Evolutionary conservation across 495 filamentous ascomycete genomes (phyloP).

Genomic region (Penicillium lividum): DNA sequence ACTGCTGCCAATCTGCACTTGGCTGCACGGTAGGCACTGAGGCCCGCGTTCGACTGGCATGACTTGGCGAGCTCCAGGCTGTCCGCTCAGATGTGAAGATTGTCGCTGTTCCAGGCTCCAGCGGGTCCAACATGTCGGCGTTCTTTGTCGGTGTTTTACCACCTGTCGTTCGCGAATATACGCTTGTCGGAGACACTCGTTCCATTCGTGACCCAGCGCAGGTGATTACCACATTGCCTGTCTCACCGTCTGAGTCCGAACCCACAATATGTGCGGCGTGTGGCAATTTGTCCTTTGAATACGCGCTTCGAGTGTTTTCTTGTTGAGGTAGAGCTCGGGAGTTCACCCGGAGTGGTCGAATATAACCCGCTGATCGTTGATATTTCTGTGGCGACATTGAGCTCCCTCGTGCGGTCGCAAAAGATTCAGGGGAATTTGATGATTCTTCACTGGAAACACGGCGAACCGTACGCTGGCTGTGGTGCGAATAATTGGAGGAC

Average conservation of each 20-base stretch:
- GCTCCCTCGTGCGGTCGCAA: conserved; percentile 31
- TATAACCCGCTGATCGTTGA: conserved; percentile 2
- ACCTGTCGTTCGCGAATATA: conserved; percentile 58
- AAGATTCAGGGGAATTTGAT: conserved; percentile 30
- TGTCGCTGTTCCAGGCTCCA: conserved; percentile 43
- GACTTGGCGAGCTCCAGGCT: conserved; percentile 39
- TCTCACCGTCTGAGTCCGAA: conserved; percentile 24
- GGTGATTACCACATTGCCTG: conserved; percentile 25
- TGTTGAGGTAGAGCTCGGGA: conserved; percentile 5
- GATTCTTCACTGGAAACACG: conserved; percentile 39
- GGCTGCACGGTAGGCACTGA: conserved; percentile 11
- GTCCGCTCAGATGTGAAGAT: conserved; percentile 44
- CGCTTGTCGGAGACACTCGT: conserved; percentile 44
- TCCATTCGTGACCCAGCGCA: not conserved
- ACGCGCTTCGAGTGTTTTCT: not conserved
- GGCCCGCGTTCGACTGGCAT: conserved; percentile 8
- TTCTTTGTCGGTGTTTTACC: conserved; percentile 39
- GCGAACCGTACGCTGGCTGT: conserved; percentile 33
- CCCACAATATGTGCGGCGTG: conserved; percentile 4
- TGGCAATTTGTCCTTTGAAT: not conserved
- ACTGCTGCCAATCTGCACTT: conserved; percentile 50
- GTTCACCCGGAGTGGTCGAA: not conserved
- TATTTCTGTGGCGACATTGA: conserved; percentile 26
- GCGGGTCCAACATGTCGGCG: conserved; percentile 7
- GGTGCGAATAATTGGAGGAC: conserved; percentile 29